phyloP scores from a whole-genome alignment of 352 stramenopile species.

The Phytopythium mirpurense region DNA sequence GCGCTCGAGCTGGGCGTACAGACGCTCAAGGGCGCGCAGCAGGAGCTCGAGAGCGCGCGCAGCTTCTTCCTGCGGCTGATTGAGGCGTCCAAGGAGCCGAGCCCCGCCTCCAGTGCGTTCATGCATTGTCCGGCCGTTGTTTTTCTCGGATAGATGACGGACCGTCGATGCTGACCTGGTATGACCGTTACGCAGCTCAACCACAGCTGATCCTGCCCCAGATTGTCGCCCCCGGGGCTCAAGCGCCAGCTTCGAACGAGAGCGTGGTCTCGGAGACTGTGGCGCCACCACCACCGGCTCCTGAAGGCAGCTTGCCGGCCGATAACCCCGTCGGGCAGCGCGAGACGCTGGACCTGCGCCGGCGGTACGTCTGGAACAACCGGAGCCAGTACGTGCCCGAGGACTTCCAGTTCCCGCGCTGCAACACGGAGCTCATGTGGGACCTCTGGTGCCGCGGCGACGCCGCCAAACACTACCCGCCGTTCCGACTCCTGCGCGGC shows the following conservation, averaged over 20 bases:
- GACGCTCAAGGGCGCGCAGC: not conserved
- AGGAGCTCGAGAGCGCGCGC: constrained; percentile 7
- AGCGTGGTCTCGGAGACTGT: no score
- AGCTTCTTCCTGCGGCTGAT: constrained; percentile 5
- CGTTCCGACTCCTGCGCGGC: constrained; percentile 4
- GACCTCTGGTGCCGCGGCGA: constrained; percentile 8
- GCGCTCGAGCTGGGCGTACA: constrained; percentile 3
- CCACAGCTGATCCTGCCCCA: no score
- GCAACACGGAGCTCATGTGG: constrained; percentile 3
- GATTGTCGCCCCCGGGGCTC: no score
- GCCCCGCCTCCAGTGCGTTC: not conserved
- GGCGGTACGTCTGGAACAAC: constrained; percentile 5
- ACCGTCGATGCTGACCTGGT: no score
- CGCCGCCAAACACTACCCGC: constrained; percentile 4
- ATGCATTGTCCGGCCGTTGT: no score
- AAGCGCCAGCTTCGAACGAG: no score
- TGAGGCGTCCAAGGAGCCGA: not conserved
- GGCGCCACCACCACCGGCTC: no score
- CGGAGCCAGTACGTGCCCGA: constrained; percentile 7
- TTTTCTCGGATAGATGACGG: no score
- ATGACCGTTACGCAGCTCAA: no score
- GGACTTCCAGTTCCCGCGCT: constrained; percentile 7
- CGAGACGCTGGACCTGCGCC: not conserved
- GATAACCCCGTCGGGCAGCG: not conserved
- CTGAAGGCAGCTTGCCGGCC: not conserved